Percentiles rank a stretch among this genome's conserved stretches.
These are phyloP conservation scores for Rutstroemia sydowiana DNA, from an alignment of 2,329 filamentous ascomycete genomes.

Conservation along the genomic window DNA sequence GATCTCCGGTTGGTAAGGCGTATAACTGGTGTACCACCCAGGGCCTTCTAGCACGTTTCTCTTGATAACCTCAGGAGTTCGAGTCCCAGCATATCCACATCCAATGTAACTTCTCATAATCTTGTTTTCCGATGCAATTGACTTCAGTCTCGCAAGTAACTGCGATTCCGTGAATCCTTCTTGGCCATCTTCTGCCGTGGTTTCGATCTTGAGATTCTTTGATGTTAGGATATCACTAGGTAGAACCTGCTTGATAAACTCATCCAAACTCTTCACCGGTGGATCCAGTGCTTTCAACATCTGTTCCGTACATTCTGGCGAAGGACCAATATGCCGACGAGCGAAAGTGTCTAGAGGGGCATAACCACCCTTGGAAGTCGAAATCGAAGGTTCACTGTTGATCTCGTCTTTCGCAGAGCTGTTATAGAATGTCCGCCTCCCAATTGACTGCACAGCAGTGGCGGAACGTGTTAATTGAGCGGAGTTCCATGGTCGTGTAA, in stretches of 20 bases:
- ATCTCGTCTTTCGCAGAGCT: conserved; percentile 27
- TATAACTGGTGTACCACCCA: conserved; percentile 97
- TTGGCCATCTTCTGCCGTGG: conserved; percentile 29
- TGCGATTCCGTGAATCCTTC: conserved; percentile 47
- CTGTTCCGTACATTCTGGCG: conserved; percentile 56
- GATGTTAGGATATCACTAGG: conserved; percentile 70
- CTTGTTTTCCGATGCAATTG: conserved; percentile 52
- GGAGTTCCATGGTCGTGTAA: conserved; percentile 21
- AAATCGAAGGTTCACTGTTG: conserved; percentile 15
- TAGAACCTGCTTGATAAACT: conserved; percentile 78
- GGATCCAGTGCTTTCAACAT: conserved; percentile 80
- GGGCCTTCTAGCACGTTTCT: conserved; percentile 88
- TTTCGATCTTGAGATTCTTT: conserved; percentile 50
- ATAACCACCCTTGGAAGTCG: conserved; percentile 31
- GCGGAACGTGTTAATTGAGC: conserved; percentile 16
- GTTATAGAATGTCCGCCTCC: conserved; percentile 27
- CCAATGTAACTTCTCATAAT: conserved; percentile 68
- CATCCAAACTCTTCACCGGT: conserved; percentile 64
- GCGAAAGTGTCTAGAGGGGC: conserved; percentile 54
- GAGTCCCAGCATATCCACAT: conserved; percentile 80
- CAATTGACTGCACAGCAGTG: conserved; percentile 12
- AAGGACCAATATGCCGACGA: conserved; percentile 80
- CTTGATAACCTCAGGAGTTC: conserved; percentile 83
- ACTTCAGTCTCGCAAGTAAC: conserved; percentile 44
- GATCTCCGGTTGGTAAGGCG: conserved; percentile 94